A percentile compares a stretch with the other conserved stretches of the same genome.
phyloP scores from a whole-genome alignment of 371 early-diverging fungal genomes.

The Parasitella parasitica region DNA sequence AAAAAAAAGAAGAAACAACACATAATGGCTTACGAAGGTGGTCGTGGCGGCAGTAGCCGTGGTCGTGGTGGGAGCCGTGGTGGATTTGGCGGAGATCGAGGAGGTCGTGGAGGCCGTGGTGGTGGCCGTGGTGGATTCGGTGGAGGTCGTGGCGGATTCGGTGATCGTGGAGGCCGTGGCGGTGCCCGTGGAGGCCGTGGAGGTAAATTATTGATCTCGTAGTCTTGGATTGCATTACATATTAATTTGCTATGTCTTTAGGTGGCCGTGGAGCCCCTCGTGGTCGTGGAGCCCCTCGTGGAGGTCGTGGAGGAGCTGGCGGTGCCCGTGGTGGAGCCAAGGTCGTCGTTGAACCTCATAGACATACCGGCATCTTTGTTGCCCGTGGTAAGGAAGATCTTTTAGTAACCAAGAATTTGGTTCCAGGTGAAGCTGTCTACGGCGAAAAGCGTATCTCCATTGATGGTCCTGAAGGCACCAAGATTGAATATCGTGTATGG shows the following conservation, averaged over 20 bases:
- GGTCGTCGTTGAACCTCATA: conserved; percentile 96
- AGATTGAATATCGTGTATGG: conserved; percentile 99
- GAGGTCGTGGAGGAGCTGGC: conserved; percentile 36
- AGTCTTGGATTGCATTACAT: no score
- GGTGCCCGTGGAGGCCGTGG: conserved; percentile 43
- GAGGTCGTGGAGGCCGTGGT: conserved; percentile 52
- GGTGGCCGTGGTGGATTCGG: conserved; percentile 51
- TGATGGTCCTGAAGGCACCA: conserved; percentile 93
- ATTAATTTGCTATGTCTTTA: neutral
- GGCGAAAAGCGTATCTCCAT: conserved; percentile 99
- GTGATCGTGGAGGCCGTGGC: conserved; percentile 45
- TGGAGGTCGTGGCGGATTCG: conserved; percentile 52
- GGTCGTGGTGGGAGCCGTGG: conserved; percentile 37
- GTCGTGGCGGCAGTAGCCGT: conserved; percentile 35
- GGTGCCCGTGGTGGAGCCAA: conserved; percentile 64
- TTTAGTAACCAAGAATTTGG: conserved; percentile 98
- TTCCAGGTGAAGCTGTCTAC: conserved; percentile 98
- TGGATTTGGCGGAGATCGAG: conserved; percentile 52
- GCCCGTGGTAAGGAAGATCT: conserved; percentile 99
- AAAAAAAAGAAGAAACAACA: neutral
- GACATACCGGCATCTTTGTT: conserved; percentile 97
- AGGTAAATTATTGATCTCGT: conserved; percentile 23
- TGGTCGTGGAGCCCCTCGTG: conserved; percentile 47
- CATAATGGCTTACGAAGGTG: conserved; percentile 41
- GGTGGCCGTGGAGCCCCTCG: conserved; percentile 29